Conservation (phyloP, 192 early-diverging fungal species). For the Coemansia sp. region DNA sequence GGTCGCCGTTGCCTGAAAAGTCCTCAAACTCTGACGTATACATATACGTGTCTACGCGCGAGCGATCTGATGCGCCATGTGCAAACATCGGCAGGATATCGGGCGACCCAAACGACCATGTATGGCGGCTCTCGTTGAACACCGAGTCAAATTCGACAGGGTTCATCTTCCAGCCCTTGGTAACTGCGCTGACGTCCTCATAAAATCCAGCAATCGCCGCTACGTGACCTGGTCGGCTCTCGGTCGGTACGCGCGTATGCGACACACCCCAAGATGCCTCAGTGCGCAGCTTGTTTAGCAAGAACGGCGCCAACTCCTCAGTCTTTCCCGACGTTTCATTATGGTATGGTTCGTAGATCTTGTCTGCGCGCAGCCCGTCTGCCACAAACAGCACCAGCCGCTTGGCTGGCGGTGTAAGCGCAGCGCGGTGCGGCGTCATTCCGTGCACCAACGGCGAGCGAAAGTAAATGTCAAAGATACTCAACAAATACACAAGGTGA, state of each 20-base stretch:
- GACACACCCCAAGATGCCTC: slow-evolving; percentile 79
- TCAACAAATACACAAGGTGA: slow-evolving; percentile 85
- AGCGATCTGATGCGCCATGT: slow-evolving; percentile 79
- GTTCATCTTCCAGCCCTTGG: slow-evolving; percentile 97
- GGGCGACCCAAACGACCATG: slow-evolving; percentile 97
- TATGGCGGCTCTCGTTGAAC: slow-evolving; percentile 91
- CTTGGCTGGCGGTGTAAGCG: slow-evolving; percentile 72
- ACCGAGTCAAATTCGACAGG: slow-evolving; percentile 96
- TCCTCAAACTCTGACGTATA: slow-evolving; percentile 85
- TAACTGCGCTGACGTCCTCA: slow-evolving; percentile 97
- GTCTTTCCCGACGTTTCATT: slow-evolving; percentile 33
- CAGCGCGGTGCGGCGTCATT: slow-evolving; percentile 82
- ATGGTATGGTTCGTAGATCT: slow-evolving; percentile 77
- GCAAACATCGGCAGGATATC: slow-evolving; percentile 98
- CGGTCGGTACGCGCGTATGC: slow-evolving; percentile 93
- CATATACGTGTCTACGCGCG: slow-evolving; percentile 86
- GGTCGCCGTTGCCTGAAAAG: slow-evolving; percentile 82
- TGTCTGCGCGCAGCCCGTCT: slow-evolving; percentile 93
- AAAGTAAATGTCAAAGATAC: slow-evolving; percentile 99
- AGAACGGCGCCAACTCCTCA: slow-evolving; percentile 56
- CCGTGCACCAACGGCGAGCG: slow-evolving; percentile 97
- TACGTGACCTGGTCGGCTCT: slow-evolving; percentile 95
- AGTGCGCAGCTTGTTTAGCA: slow-evolving; percentile 59
- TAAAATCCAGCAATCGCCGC: slow-evolving; percentile 97
- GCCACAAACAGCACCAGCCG: slow-evolving; percentile 87